phyloP scores from a whole-genome alignment of 192 early-diverging fungal species.

The Umbelopsis sp. region DNA sequence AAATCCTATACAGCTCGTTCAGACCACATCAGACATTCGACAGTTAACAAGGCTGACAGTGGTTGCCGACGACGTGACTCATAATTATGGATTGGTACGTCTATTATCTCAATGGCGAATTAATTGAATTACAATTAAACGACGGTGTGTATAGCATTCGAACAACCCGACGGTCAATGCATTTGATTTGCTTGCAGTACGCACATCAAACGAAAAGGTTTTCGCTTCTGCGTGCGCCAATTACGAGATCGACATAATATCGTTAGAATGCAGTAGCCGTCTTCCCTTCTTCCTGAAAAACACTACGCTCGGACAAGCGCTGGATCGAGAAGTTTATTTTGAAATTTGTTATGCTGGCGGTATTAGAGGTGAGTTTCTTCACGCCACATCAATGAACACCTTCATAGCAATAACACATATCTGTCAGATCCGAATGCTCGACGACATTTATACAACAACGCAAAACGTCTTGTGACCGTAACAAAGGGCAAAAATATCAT shows the following conservation, averaged over 20 bases:
- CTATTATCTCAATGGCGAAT: too few relatives aligned
- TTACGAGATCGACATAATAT: conserved; percentile 82
- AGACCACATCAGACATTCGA: conserved; percentile 41
- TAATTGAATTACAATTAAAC: not conserved
- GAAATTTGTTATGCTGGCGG: conserved; percentile 73
- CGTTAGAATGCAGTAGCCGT: conserved; percentile 67
- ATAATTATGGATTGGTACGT: conserved; percentile 59
- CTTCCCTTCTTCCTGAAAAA: conserved; percentile 72
- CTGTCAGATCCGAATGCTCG: conserved; percentile 59
- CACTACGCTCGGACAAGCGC: conserved; percentile 65
- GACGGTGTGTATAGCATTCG: conserved; percentile 37
- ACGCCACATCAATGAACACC: not conserved
- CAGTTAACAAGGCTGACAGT: conserved; percentile 62
- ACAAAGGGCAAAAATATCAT: conserved; percentile 82
- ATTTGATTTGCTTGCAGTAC: conserved; percentile 76
- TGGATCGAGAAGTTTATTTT: conserved; percentile 78
- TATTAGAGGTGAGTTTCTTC: conserved; percentile 62
- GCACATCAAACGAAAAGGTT: conserved; percentile 70
- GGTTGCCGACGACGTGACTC: conserved; percentile 57
- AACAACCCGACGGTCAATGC: conserved; percentile 33
- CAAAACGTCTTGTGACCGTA: conserved; percentile 63
- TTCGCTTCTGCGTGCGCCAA: conserved; percentile 70
- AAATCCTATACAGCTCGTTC: conserved; percentile 4
- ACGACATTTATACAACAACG: conserved; percentile 68
- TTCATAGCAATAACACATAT: not conserved